Conservation (phyloP, 805 yeast genomes). For the Clavispora vitiphila region DNA sequence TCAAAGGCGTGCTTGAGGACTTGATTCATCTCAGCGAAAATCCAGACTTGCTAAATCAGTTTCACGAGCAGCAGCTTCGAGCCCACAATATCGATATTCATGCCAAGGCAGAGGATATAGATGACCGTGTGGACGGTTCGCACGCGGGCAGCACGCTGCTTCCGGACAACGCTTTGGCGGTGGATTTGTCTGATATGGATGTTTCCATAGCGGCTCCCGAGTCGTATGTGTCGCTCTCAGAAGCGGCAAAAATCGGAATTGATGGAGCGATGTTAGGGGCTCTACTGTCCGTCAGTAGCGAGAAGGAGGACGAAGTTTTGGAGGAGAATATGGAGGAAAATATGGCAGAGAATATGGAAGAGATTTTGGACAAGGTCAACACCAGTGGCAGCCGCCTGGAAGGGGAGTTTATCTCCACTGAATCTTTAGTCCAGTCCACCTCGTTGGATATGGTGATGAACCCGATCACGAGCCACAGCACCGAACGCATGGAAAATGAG, state of each 20-base stretch:
- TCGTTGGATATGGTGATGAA: slow-evolving; percentile 10
- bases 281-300: background rate
- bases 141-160: slow-evolving; percentile 7
- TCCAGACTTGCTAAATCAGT: slow-evolving; percentile 19
- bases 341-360: background rate
- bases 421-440: slow-evolving; percentile 15
- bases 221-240: background rate
- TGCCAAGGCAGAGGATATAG: background rate
- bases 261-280: background rate
- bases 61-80: slow-evolving; percentile 23
- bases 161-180: slow-evolving; percentile 2
- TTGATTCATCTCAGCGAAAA: slow-evolving; percentile 26
- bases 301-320: background rate
- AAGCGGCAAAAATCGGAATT: background rate
- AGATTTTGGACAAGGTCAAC: background rate
- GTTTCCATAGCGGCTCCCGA: background rate
- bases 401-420: slow-evolving; percentile 18
- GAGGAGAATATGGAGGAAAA: background rate
- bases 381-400: background rate
- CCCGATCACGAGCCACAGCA: slow-evolving; percentile 15
- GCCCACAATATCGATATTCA: slow-evolving; percentile 15
- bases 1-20: slow-evolving; percentile 26
- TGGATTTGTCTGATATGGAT: background rate
- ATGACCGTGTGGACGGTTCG: slow-evolving; percentile 1
- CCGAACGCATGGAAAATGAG: slow-evolving; percentile 20